Evolutionary conservation across 371 early-diverging fungal species (phyloP), one percentile per base, ranked within the genome.

Genomic region (Racocetra persica): DNA sequence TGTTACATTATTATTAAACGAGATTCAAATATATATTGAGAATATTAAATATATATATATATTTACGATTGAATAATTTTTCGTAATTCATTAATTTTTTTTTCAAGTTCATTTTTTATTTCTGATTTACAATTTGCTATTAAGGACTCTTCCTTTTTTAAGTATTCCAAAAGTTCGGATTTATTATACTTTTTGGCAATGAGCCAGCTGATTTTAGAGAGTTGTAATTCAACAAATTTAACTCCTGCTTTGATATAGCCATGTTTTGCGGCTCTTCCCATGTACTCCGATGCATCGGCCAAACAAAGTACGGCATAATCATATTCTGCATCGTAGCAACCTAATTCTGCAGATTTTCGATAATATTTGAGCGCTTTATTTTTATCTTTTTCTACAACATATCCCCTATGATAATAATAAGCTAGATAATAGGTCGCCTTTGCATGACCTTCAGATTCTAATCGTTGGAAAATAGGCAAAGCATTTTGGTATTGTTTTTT

Each of bases 361-460:
- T n/a, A n/a, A n/a, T n/a, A n/a, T n/a, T n/a, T n/a, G n/a, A 62
- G 62, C 18, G n/a, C 62, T 62, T 62, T 24, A 22, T 62, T 62
- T 22, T n/a, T 24, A 26, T 62, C 24, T 62, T 62, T 1, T 22
- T 2, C 11, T n/a, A 62, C 62, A 62, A 62, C 8, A n/a, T 62
- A 62, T 24, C 62, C 62, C 4, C 24, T 1, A 3, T 62, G 22
- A 62, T 62, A 62, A 26, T 62, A 62, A 62, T 62, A 62, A 26
- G 22, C 62, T 3, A 62, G 62, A 8, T 62, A 62, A n/a, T 62
- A 62, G 1, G 24, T 2, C 2, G 62, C 18, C 8, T 62, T 26
- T n/a, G 18, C 24, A 26, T 62, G 62, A 62, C 24, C 62, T 10
- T 20, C 24, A 62, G 8, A 24, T 62, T 20, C 62, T 24, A 62